Conservation (phyloP, 2,329 filamentous ascomycete genomes). For the Trichoderma polysporum region DNA sequence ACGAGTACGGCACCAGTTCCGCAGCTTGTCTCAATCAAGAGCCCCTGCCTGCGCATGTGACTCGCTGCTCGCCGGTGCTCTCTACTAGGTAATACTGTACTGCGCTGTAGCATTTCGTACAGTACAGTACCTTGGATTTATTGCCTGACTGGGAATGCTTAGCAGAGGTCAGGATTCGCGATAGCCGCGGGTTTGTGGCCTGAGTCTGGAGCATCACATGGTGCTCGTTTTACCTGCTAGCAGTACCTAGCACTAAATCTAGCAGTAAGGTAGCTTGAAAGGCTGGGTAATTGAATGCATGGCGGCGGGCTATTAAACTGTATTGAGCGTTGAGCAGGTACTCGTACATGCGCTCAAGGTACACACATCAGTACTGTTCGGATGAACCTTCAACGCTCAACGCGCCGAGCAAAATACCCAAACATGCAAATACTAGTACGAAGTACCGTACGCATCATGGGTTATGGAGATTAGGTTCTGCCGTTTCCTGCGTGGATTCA, state of each 20-base stretch:
- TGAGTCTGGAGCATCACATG: background rate
- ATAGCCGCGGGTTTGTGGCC: background rate
- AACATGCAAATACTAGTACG: background rate
- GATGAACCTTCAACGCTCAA: too few species aligned
- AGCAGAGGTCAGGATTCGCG: background rate
- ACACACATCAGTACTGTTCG: too few species aligned
- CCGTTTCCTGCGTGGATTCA: background rate
- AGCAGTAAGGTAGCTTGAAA: background rate
- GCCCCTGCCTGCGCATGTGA: conserved; percentile 13
- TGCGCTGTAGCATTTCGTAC: background rate
- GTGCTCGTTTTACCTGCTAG: background rate
- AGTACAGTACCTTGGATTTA: background rate
- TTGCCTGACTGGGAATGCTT: background rate
- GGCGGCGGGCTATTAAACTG: background rate
- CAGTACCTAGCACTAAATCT: too few species aligned
- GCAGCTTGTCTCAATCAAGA: conserved; percentile 8
- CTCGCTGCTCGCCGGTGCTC: too few species aligned
- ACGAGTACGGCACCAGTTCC: conserved; percentile 3
- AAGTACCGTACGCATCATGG: background rate
- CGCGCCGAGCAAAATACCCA: background rate
- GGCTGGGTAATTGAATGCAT: background rate
- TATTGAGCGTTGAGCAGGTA: background rate
- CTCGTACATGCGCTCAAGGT: too few species aligned
- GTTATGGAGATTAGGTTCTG: background rate
- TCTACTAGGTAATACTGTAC: too few species aligned